phyloP scores from a whole-genome alignment of 306 rosid species.

The Lathyrus oleraceus region DNA sequence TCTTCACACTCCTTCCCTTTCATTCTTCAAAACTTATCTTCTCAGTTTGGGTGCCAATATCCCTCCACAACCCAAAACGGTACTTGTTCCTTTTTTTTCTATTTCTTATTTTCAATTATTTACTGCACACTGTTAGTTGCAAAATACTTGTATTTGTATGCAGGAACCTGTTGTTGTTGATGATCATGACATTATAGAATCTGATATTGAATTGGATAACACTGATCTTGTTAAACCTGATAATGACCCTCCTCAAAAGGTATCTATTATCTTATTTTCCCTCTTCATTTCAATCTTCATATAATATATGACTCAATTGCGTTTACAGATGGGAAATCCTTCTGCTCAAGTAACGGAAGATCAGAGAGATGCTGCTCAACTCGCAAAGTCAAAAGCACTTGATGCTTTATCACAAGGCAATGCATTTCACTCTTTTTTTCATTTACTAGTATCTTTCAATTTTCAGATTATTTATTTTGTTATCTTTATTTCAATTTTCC shows the following conservation, averaged over 20 bases:
- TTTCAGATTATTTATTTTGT: not conserved
- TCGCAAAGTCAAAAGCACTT: conserved; percentile 62
- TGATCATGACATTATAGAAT: conserved; percentile 58
- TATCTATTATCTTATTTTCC: not conserved
- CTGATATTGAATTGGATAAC: conserved; percentile 74
- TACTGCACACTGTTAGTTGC: not conserved
- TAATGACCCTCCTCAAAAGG: conserved; percentile 77
- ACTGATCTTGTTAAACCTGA: conserved; percentile 69
- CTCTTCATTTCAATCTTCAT: no score
- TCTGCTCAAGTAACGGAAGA: conserved; percentile 68
- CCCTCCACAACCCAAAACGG: conserved; percentile 57
- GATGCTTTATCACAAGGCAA: conserved; percentile 59
- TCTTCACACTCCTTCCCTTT: conserved; percentile 61
- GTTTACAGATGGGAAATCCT: conserved; percentile 62
- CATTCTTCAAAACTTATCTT: conserved; percentile 84
- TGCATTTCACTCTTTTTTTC: conserved; percentile 4
- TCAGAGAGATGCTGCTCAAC: conserved; percentile 63
- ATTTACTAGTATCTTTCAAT: conserved; percentile 9
- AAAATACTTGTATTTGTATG: not conserved
- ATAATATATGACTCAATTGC: no score
- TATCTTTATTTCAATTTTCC: conserved; percentile 16
- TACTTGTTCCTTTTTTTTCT: not conserved
- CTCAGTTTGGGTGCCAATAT: conserved; percentile 78
- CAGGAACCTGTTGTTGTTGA: conserved; percentile 52
- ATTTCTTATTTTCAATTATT: not conserved